A percentile compares a stretch with the other conserved stretches of the same genome.
phyloP scores from a whole-genome alignment of 306 rosid genomes.

The Clitoria ternatea region DNA sequence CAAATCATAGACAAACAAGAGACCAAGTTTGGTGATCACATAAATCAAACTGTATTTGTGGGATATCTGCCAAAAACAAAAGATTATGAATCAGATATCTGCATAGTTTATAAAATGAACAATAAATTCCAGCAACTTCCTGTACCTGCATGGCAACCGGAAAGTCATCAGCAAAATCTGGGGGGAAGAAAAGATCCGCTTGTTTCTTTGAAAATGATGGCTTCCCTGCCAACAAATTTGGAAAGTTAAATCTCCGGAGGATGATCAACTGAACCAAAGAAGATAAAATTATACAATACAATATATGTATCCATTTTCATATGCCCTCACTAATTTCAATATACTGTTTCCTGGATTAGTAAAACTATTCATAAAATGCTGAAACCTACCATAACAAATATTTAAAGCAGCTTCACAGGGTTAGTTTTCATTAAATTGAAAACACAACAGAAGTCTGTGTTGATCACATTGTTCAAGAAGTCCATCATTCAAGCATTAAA shows the following conservation, averaged over 20 bases:
- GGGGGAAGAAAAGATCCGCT: slow-evolving; percentile 98
- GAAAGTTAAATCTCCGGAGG: slow-evolving; percentile 14
- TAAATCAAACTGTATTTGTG: slow-evolving; percentile 94
- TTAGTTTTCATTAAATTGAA: neutral
- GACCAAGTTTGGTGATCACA: slow-evolving; percentile 98
- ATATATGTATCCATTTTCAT: neutral
- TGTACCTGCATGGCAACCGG: slow-evolving; percentile 98
- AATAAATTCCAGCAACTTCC: slow-evolving; percentile 23
- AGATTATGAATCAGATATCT: slow-evolving; percentile 20
- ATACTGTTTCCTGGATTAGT: slow-evolving; percentile 1
- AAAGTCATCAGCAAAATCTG: slow-evolving; percentile 97
- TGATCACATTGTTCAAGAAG: neutral
- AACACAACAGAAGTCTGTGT: neutral
- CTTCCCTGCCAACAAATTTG: slow-evolving; percentile 60
- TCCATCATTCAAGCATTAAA: neutral
- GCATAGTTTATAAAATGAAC: neutral
- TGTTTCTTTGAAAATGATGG: slow-evolving; percentile 96
- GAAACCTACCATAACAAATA: slow-evolving; percentile 7
- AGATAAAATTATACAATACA: neutral
- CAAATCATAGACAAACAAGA: slow-evolving; percentile 94
- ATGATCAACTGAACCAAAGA: slow-evolving; percentile 15
- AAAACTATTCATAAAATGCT: slow-evolving; percentile 10
- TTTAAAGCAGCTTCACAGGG: neutral
- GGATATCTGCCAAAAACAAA: slow-evolving; percentile 63
- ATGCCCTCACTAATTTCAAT: neutral